These are phyloP conservation scores for Vitis hybrid DNA, from an alignment of 177 flowering plant genomes.

Conservation along the genomic window DNA sequence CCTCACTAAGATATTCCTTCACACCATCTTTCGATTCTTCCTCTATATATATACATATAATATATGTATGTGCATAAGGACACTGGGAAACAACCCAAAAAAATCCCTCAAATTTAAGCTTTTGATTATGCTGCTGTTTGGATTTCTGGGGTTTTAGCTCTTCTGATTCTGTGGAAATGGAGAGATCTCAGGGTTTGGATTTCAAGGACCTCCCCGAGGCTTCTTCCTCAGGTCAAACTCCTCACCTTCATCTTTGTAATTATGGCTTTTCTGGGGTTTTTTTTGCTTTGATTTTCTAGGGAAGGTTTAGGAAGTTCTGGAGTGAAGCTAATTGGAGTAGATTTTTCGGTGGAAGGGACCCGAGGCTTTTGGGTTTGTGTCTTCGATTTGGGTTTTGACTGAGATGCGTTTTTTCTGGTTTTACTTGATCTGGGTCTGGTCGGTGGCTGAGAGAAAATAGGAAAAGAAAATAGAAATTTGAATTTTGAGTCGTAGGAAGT, in stretches of 20 bases:
- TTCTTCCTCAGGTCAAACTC: conserved; percentile 25
- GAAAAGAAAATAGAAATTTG: background rate
- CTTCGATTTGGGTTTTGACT: background rate
- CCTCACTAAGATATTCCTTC: too few relatives aligned
- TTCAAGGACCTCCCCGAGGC: conserved; percentile 22
- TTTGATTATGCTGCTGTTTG: too few relatives aligned
- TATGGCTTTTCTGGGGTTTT: background rate
- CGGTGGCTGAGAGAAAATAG: background rate
- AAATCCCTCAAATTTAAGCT: too few relatives aligned
- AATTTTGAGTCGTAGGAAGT: background rate
- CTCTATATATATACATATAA: too few relatives aligned
- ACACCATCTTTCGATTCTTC: too few relatives aligned
- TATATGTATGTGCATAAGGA: too few relatives aligned
- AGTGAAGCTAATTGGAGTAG: too few relatives aligned
- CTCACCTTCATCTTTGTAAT: background rate
- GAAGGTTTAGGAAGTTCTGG: too few relatives aligned
- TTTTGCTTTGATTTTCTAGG: background rate
- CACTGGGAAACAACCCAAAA: too few relatives aligned
- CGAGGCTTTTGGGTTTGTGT: background rate
- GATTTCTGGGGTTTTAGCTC: conserved; percentile 9
- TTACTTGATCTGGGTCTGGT: background rate
- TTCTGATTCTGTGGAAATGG: conserved; percentile 26
- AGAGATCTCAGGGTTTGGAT: conserved; percentile 37
- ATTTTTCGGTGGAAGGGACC: too few relatives aligned
- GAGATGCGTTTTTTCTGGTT: background rate